phyloP scores from a whole-genome alignment of 2,329 filamentous ascomycete species.

The Epichloe coenophiala region DNA sequence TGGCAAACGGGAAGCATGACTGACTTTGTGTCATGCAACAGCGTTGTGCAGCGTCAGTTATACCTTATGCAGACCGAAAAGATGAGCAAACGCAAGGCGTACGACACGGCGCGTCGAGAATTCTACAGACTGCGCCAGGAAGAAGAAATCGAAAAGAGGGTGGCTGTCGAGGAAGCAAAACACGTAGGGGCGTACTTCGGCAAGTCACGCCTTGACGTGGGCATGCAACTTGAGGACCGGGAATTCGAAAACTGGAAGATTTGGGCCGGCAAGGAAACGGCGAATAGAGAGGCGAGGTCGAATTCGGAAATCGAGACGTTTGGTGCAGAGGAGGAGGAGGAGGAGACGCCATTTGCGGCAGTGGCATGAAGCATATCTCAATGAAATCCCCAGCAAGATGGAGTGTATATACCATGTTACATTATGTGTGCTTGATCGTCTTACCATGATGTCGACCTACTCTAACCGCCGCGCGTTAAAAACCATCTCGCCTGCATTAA shows the following conservation, averaged over 20 bases:
- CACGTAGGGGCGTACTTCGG: slow-evolving; percentile 83
- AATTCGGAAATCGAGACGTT: slow-evolving; percentile 30
- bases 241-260: slow-evolving; percentile 73
- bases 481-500: slow-evolving; percentile 26
- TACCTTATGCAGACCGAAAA: slow-evolving; percentile 61
- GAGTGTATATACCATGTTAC: slow-evolving; percentile 11
- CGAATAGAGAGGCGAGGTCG: slow-evolving; percentile 25
- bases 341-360: slow-evolving; percentile 12
- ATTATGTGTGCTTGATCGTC: slow-evolving; percentile 8
- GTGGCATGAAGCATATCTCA: slow-evolving; percentile 2
- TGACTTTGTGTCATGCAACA: slow-evolving; percentile 22
- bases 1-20: background rate
- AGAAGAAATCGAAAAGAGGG: slow-evolving; percentile 68
- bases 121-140: slow-evolving; percentile 77
- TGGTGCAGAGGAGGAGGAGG: slow-evolving; percentile 19
- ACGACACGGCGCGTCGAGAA: slow-evolving; percentile 77
- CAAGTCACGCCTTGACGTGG: slow-evolving; percentile 58
- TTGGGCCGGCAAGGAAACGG: slow-evolving; percentile 50
- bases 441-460: slow-evolving; percentile 1
- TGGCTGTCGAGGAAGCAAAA: slow-evolving; percentile 78
- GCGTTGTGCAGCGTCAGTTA: slow-evolving; percentile 83
- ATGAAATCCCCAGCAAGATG: background rate
- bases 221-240: slow-evolving; percentile 69
- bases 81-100: slow-evolving; percentile 55
- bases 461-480: slow-evolving; percentile 21